Base-by-base conservation (phyloP, 805 yeast species). In the Kockiozyma suomiensis region DNA sequence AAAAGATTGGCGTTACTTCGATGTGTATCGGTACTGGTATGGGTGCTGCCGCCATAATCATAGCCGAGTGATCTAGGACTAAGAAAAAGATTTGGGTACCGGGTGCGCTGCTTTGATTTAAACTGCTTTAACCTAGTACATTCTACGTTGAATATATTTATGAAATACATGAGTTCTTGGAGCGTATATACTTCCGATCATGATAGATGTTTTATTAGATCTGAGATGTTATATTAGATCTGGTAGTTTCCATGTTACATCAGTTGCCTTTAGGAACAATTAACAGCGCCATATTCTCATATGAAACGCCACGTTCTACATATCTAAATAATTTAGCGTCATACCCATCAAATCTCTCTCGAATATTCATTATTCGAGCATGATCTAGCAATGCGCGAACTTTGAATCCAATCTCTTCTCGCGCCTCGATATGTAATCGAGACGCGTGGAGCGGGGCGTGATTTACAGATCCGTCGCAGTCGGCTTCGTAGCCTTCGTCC, bases 21-120 rank as follows among this genome's bases (percentile, higher is more conserved):
- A 93, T 93, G 98, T 93, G 98, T 79, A 86, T 93, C 66, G 98
- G 98, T 70, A 90, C 97, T 37, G 98, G 98, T 69, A 93, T 92
- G 96, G 98, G 98, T 66, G 97, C 97, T 35, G 98, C 98, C 50
- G 87, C 93, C 13, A 79, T 92, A 47, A 81, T 93, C 69, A 81
- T 90, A 46, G 87, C 82, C 70, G 98, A 93, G 78, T 90, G 80
- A 45, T 4, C 13, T 8, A 12, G 7, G 17, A 17, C 23, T 21
- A 6, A 21, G 19, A 7, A 32, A 32, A 21, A 21, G 13, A 15
- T 17, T n/a, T 23, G 15, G 50, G 38, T 19, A 30, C 19, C 32
- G 43, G 10, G 33, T 30, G 6, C 10, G 10, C 33, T 30, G 33
- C 10, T 30, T 30, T 30, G 10, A 6, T 30, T 30, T 10, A 30